These are phyloP conservation scores for Geotrichum cucujoidarum DNA, from an alignment of 1,139 yeast species.

Conservation along the genomic window DNA sequence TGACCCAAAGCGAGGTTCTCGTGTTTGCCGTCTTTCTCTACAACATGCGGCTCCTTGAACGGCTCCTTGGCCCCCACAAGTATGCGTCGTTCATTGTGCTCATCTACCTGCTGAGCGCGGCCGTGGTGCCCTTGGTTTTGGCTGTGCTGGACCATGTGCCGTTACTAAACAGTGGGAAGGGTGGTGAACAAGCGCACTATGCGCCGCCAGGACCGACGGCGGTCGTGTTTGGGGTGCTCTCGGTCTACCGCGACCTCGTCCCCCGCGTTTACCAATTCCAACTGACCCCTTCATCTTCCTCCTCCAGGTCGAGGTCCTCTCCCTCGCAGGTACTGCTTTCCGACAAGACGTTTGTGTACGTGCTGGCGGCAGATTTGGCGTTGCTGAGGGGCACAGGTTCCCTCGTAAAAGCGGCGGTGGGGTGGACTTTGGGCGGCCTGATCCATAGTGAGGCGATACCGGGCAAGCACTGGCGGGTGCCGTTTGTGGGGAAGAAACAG, in stretches of 20 bases:
- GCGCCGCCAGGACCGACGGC: constrained; percentile 61
- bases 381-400: constrained; percentile 46
- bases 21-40: constrained; percentile 50
- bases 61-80: constrained; percentile 59
- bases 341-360: constrained; percentile 55
- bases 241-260: constrained; percentile 51
- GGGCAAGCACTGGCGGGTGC: constrained; percentile 52
- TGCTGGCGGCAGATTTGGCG: constrained; percentile 49
- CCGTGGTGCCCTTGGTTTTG: constrained; percentile 7
- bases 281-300: constrained; percentile 36
- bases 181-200: constrained; percentile 24
- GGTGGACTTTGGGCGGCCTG: constrained; percentile 57
- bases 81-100: constrained; percentile 39
- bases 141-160: background rate
- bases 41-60: constrained; percentile 57
- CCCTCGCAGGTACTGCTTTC: constrained; percentile 34
- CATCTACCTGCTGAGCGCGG: constrained; percentile 23
- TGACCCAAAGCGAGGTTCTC: constrained; percentile 63
- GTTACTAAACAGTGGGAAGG: background rate
- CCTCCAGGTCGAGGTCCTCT: too few relatives aligned
- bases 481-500: constrained; percentile 32
- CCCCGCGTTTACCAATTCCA: constrained; percentile 62
- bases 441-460: constrained; percentile 55
- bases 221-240: constrained; percentile 53
- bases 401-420: constrained; percentile 49